Evolutionary conservation across 257 asterid species (phyloP).

Genomic region (Solanum rostratum): DNA sequence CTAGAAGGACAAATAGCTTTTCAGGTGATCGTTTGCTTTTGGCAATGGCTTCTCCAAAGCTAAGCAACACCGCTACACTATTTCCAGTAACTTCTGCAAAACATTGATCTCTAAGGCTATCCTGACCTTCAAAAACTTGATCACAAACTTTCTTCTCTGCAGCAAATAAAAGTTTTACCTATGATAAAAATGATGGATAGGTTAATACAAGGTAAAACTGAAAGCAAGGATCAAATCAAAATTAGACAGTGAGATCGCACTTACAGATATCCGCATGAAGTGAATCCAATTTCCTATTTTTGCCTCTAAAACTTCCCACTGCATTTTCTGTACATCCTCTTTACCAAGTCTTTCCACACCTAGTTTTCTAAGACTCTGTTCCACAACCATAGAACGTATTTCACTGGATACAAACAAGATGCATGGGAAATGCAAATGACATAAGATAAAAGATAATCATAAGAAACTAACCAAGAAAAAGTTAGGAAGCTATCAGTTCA

Average conservation of each 20-base stretch:
- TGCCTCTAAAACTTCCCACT: conserved; percentile 90
- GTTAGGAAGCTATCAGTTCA: neutral
- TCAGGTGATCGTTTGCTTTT: conserved; percentile 92
- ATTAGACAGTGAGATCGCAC: neutral
- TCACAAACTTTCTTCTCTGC: conserved; percentile 79
- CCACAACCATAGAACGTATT: conserved; percentile 58
- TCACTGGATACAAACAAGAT: conserved; percentile 37
- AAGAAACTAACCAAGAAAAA: neutral
- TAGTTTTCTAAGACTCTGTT: conserved; percentile 74
- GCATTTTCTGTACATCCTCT: conserved; percentile 98
- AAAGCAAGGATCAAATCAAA: neutral
- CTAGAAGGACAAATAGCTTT: conserved; percentile 84
- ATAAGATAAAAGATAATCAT: neutral
- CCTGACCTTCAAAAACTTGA: conserved; percentile 51
- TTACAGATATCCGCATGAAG: conserved; percentile 75
- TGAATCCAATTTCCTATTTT: conserved; percentile 88
- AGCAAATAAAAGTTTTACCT: conserved; percentile 82
- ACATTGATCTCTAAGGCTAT: conserved; percentile 65
- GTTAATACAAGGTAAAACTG: neutral
- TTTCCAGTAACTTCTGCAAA: conserved; percentile 69
- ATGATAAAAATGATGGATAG: conserved; percentile 5
- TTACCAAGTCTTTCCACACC: conserved; percentile 86
- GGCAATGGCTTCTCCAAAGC: conserved; percentile 94
- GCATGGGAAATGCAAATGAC: neutral
- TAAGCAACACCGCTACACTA: conserved; percentile 58